A percentile compares a stretch with the other conserved stretches of the same genome.
Evolutionary conservation across 2,329 filamentous ascomycete species (phyloP).

Genomic region (Fusarium pilosicola): DNA sequence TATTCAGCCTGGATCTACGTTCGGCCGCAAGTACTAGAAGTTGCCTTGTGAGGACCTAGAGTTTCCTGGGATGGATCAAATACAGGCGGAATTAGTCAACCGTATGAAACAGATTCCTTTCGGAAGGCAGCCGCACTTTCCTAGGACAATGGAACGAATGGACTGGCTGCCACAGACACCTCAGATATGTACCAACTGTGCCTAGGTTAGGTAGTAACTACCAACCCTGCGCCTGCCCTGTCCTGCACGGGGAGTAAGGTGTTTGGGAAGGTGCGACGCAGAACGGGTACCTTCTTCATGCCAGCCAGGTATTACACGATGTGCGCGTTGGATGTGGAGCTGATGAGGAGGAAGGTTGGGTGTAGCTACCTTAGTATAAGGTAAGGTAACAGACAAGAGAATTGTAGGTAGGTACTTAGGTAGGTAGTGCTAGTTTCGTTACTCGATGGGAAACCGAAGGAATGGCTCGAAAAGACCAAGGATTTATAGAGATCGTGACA

Average conservation of each 20-base stretch:
- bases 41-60: background rate
- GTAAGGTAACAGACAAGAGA: background rate
- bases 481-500: constrained; percentile 23
- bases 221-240: constrained; percentile 20
- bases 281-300: constrained; percentile 1
- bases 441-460: background rate
- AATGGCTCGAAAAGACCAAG: background rate
- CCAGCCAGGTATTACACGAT: constrained; percentile 17
- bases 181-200: background rate
- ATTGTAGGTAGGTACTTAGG: background rate
- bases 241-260: background rate
- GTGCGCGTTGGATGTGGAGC: constrained; percentile 28
- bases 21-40: background rate
- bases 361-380: background rate
- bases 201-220: background rate
- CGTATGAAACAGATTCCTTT: constrained; percentile 1
- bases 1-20: constrained; percentile 8
- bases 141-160: background rate
- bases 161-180: background rate
- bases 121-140: constrained; percentile 27
- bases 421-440: background rate
- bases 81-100: background rate
- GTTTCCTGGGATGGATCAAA: background rate
- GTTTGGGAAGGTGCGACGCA: constrained; percentile 28
- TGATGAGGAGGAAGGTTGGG: background rate